Evolutionary conservation across 257 asterid species (phyloP), one percentile per base, ranked within the genome.

Genomic region (Schizonepeta tenuifolia): DNA sequence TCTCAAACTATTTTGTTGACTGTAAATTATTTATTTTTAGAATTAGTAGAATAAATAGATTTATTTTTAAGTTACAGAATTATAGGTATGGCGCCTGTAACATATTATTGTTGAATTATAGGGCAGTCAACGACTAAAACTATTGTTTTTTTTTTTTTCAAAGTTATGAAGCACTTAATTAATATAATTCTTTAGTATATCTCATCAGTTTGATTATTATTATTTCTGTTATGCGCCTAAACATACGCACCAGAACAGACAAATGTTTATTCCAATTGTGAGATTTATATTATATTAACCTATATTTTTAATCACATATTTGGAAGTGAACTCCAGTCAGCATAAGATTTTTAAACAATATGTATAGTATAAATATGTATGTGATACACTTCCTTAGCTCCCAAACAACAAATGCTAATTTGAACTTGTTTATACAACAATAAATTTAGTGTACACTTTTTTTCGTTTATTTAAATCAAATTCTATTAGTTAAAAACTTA

Each of bases 31-130:
- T 41, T 41, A 4, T 13, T 43, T 44, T 43, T 8, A 40, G 12
- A 5, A 64, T 64, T 2, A 21, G 36, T 0, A 17, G 8, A 28
- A 43, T 7, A 7, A 62, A 33, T 1, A 24, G 2, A 24, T 1
- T 1, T 24, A 24, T 1, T 24, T 63, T 18, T 20, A 12, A 13
- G 20, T 21, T 49, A 26, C 12, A 49, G 13, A 35, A 38, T 51
- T 63, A 17, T 43, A 21, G 13, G 54, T 22, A 12, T 41, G 56
- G 22, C n/a, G n/a, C n/a, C 10, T 15, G 12, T 64, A 33, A 56
- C 18, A 70, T 71, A 64, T 65, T 71, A 57, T 71, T 65, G 75
- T 71, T 77, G 73, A 58, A 77, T 40, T 77, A 21, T 26, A 56
- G 65, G 44, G 4, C 74, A 17, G 78, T 78, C 78, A 72, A 78